phyloP scores from a whole-genome alignment of 2,329 filamentous ascomycete genomes.

The Cylindrodendrum hubeiense region DNA sequence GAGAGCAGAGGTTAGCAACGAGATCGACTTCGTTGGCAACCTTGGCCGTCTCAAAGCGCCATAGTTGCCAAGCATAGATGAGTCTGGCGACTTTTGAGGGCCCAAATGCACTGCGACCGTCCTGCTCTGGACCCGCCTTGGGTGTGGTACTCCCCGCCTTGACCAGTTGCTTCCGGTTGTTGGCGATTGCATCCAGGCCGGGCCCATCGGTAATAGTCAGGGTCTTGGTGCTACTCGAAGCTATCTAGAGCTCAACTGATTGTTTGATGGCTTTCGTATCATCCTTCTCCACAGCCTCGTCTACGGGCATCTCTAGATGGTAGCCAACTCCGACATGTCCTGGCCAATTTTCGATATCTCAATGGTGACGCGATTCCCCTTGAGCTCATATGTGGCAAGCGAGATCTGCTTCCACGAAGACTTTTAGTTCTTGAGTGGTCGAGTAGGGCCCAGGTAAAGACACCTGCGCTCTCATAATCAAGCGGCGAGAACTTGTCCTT shows the following conservation, averaged over 20 bases:
- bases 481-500: background rate
- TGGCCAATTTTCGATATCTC: background rate
- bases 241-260: no score
- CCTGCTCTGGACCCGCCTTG: background rate
- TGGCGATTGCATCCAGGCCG: background rate
- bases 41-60: slow-evolving; percentile 4
- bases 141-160: background rate
- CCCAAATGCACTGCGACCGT: background rate
- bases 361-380: background rate
- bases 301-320: background rate
- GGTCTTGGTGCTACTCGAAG: no score
- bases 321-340: background rate
- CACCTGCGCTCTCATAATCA: slow-evolving; percentile 6
- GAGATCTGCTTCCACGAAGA: slow-evolving; percentile 15
- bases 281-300: no score
- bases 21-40: slow-evolving; percentile 12
- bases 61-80: background rate
- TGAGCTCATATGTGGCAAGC: background rate
- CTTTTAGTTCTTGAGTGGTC: slow-evolving; percentile 18
- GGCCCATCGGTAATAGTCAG: no score
- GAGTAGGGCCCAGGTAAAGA: slow-evolving; percentile 3
- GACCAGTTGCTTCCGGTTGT: background rate
- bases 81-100: background rate
- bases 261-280: no score
- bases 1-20: background rate